These are phyloP conservation scores for Albizia julibrissin DNA, from an alignment of 306 rosid species.

Conservation along the genomic window DNA sequence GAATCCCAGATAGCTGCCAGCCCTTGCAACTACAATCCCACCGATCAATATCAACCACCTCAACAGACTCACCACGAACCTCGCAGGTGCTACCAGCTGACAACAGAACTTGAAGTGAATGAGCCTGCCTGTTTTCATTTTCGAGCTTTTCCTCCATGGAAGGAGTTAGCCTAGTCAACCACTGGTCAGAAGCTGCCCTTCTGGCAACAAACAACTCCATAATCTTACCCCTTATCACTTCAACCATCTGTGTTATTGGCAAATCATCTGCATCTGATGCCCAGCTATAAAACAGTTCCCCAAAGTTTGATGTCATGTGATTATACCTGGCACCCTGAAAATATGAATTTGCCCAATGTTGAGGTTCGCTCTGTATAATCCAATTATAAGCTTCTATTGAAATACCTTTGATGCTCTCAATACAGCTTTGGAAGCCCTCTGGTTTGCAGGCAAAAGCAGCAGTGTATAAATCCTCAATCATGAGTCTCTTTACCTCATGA, in stretches of 20 bases:
- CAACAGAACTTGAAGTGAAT: constrained; percentile 60
- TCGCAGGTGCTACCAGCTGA: constrained; percentile 69
- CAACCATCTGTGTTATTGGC: constrained; percentile 98
- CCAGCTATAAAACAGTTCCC: constrained; percentile 93
- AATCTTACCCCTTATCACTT: constrained; percentile 75
- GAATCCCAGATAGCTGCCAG: constrained; percentile 84
- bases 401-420: constrained; percentile 75
- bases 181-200: constrained; percentile 62
- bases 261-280: constrained; percentile 82
- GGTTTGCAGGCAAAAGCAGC: constrained; percentile 78
- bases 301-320: constrained; percentile 88
- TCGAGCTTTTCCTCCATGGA: constrained; percentile 89
- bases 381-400: constrained; percentile 84
- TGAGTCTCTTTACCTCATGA: constrained; percentile 91
- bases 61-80: constrained; percentile 79
- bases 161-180: constrained; percentile 83
- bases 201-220: constrained; percentile 75
- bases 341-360: constrained; percentile 81
- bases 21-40: constrained; percentile 94
- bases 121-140: constrained; percentile 59
- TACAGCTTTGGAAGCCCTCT: constrained; percentile 70
- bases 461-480: constrained; percentile 81
- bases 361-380: constrained; percentile 85
- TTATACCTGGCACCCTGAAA: constrained; percentile 91
- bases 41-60: constrained; percentile 72